A percentile compares a stretch with the other conserved stretches of the same genome.
phyloP scores from a whole-genome alignment of 2,329 filamentous ascomycete species.

The Nemania sp. region DNA sequence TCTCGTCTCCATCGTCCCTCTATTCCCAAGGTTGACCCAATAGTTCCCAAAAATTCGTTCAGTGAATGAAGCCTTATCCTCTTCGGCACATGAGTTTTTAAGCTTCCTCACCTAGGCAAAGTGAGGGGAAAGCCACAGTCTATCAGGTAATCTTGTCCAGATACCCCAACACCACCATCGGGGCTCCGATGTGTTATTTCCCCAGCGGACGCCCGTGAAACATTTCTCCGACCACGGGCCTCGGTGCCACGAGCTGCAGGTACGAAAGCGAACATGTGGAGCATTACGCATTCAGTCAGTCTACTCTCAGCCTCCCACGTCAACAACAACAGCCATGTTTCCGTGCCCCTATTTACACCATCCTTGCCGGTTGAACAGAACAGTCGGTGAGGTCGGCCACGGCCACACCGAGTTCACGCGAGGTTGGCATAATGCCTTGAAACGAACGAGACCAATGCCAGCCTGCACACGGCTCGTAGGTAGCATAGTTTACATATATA shows the following conservation, averaged over 20 bases:
- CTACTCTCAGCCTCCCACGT: too few relatives aligned
- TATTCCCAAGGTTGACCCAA: not conserved
- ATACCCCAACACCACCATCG: constrained; percentile 1
- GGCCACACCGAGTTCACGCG: too few relatives aligned
- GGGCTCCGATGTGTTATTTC: constrained; percentile 16
- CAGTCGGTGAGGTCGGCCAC: too few relatives aligned
- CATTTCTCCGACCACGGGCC: not conserved
- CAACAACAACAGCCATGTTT: too few relatives aligned
- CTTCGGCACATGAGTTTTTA: not conserved
- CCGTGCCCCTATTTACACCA: too few relatives aligned
- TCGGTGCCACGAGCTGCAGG: not conserved
- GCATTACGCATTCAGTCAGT: not conserved
- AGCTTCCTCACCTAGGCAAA: not conserved
- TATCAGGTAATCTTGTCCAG: not conserved
- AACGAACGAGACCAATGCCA: too few relatives aligned
- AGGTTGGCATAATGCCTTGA: too few relatives aligned
- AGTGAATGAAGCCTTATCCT: not conserved
- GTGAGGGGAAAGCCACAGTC: not conserved
- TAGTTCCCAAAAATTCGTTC: not conserved
- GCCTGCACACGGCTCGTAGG: too few relatives aligned
- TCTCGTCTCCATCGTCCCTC: not conserved
- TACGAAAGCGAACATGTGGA: not conserved
- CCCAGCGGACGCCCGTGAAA: constrained; percentile 15
- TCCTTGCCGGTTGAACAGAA: too few relatives aligned
- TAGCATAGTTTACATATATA: not conserved